Evolutionary conservation across 1,139 yeast genomes (phyloP), one percentile per base, ranked within the genome.

Genomic region (Wickerhamomyces sp.): DNA sequence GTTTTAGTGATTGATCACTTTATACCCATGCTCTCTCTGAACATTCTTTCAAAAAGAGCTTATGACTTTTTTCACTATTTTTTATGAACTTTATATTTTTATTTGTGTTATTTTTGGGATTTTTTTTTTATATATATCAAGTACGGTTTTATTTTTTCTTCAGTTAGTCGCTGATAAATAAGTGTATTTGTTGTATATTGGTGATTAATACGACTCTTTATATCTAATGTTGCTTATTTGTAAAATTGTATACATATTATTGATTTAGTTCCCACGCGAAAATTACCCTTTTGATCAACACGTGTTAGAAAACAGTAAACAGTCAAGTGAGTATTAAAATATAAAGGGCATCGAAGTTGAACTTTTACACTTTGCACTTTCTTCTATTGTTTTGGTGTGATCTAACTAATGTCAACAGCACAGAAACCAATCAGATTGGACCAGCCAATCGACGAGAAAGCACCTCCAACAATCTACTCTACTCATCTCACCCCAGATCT

Each of bases 351-450:
- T n/a, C n/a, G n/a, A n/a, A n/a, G n/a, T n/a, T n/a, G n/a, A n/a
- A n/a, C n/a, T n/a, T n/a, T n/a, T n/a, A n/a, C n/a, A n/a, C n/a
- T n/a, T n/a, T n/a, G n/a, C n/a, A n/a, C n/a, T n/a, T n/a, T 12
- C 28, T 26, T 26, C 14, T 7, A n/a, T 9, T 7, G 7, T 26
- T 26, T 25, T 10, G 14, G 13, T 6, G n/a, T 27, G 5, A 27
- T 27, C n/a, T 14, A 27, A 27, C 13, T 14, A 26, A 44, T n/a
- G 42, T 49, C 34, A 47, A 44, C 26, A 33, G 12, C 21, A n/a
- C 82, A 76, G 48, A 66, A 69, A 37, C 73, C 71, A 35, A 66
- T 76, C 15, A 67, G 72, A 41, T 64, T 81, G 45, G 69, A 72
- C 46, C 58, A 66, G 45, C 87, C 88, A 10, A 60, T 83, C 42